Percentiles rank a stretch among this genome's conserved stretches.
phyloP scores from a whole-genome alignment of 2,329 filamentous ascomycete genomes.

The Colletotrichum tabaci region DNA sequence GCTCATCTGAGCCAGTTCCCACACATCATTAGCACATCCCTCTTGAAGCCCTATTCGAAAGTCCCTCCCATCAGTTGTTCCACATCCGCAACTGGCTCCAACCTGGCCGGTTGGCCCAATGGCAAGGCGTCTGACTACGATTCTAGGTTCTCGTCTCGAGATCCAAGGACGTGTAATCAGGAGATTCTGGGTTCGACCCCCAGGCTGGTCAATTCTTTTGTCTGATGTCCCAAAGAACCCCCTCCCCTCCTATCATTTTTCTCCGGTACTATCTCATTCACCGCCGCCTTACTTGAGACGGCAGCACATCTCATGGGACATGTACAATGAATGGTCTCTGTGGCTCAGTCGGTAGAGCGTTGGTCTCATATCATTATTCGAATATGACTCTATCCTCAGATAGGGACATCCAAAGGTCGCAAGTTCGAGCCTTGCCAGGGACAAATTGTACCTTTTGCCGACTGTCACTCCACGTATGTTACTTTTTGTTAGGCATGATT shows the following conservation, averaged over 20 bases:
- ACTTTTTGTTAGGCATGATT: background rate
- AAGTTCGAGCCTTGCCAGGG: slow-evolving; percentile 34
- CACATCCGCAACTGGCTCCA: background rate
- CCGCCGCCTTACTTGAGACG: background rate
- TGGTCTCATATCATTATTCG: slow-evolving; percentile 4
- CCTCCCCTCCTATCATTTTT: background rate
- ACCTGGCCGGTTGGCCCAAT: slow-evolving; percentile 52
- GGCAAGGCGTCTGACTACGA: slow-evolving; percentile 62
- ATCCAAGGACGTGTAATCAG: slow-evolving; percentile 25
- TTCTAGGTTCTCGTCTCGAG: rapidly evolving
- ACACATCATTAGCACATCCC: background rate
- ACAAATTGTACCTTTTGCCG: background rate
- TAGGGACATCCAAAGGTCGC: slow-evolving; percentile 34
- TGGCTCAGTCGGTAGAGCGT: slow-evolving; percentile 27
- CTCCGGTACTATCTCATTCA: background rate
- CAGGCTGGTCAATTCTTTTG: slow-evolving; percentile 40
- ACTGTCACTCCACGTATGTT: too few relatives aligned
- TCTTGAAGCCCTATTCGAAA: background rate
- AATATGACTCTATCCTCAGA: slow-evolving; percentile 11
- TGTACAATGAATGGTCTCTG: background rate
- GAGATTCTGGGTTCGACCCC: slow-evolving; percentile 43
- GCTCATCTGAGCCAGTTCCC: background rate
- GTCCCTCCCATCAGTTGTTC: rapidly evolving
- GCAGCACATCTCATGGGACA: rapidly evolving
- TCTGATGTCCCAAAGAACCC: background rate